Evolutionary conservation across 2,329 filamentous ascomycete species (phyloP).

Genomic region (Cladosporium sp.): DNA sequence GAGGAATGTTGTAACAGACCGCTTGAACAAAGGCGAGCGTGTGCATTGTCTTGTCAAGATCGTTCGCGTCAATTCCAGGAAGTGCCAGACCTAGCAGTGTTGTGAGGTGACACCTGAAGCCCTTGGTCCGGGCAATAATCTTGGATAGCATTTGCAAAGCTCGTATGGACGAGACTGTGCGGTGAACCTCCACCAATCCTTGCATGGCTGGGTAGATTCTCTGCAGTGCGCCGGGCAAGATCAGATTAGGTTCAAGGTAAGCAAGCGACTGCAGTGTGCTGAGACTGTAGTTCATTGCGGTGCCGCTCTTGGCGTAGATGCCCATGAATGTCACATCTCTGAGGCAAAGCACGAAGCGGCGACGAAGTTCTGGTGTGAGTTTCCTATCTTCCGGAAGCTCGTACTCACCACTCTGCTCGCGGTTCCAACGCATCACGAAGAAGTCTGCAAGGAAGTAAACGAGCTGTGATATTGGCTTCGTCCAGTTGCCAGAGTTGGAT

Average conservation of each 20-base stretch:
- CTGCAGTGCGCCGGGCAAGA: constrained; percentile 89
- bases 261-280: constrained; percentile 86
- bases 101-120: constrained; percentile 95
- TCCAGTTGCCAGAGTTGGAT: constrained; percentile 92
- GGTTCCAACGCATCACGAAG: constrained; percentile 97
- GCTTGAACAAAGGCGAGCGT: constrained; percentile 94
- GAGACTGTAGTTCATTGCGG: constrained; percentile 88
- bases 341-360: constrained; percentile 83
- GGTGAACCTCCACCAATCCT: constrained; percentile 93
- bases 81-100: constrained; percentile 88
- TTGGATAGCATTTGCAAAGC: constrained; percentile 90
- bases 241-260: constrained; percentile 86
- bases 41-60: constrained; percentile 93
- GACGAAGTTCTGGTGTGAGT: constrained; percentile 79
- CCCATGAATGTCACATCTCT: constrained; percentile 97
- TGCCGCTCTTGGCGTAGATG: constrained; percentile 92
- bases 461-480: constrained; percentile 83
- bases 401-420: constrained; percentile 89
- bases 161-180: constrained; percentile 90
- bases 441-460: constrained; percentile 92
- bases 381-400: constrained; percentile 77
- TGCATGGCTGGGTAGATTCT: constrained; percentile 97
- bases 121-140: constrained; percentile 88
- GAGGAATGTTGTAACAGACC: constrained; percentile 93
- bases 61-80: constrained; percentile 96